Conservation (phyloP, 2,329 filamentous ascomycete species). For the Nigrospora oryzae region DNA sequence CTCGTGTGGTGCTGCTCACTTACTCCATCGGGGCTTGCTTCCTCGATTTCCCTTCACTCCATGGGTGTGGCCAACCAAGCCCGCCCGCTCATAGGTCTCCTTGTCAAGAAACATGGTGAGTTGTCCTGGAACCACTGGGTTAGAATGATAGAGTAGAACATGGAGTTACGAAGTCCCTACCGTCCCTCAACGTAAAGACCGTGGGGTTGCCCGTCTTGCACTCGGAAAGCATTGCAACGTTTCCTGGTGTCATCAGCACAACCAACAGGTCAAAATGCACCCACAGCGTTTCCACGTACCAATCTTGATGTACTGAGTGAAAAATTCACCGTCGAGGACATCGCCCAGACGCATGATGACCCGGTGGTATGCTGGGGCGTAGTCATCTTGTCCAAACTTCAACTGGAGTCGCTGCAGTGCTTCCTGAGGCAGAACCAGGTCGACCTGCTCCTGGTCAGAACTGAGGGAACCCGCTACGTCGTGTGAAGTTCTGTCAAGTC, state of each 20-base stretch:
- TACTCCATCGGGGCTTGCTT: slow-evolving; percentile 67
- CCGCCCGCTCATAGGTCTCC: slow-evolving; percentile 73
- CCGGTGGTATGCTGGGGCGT: slow-evolving; percentile 47
- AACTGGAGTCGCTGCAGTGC: slow-evolving; percentile 44
- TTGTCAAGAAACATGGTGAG: slow-evolving; percentile 73
- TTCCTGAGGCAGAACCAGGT: slow-evolving; percentile 65
- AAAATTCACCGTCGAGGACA: slow-evolving; percentile 67
- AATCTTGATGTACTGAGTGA: slow-evolving; percentile 75
- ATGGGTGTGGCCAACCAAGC: slow-evolving; percentile 64
- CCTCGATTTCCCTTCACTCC: slow-evolving; percentile 49
- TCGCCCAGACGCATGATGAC: slow-evolving; percentile 67
- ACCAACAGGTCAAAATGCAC: not conserved
- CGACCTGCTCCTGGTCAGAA: slow-evolving; percentile 36
- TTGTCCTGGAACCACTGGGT: slow-evolving; percentile 37
- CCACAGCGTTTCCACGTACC: slow-evolving; percentile 34
- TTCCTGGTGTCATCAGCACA: slow-evolving; percentile 40
- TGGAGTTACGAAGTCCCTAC: slow-evolving; percentile 27
- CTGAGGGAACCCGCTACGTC: too few relatives aligned
- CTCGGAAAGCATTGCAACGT: slow-evolving; percentile 77
- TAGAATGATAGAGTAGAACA: slow-evolving; percentile 1
- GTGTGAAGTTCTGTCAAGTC: not conserved
- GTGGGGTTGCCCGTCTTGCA: slow-evolving; percentile 64
- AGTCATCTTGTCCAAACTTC: slow-evolving; percentile 32
- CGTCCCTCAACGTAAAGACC: slow-evolving; percentile 62
- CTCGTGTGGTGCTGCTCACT: slow-evolving; percentile 11